Evolutionary conservation across 225 moss, liverwort and hornwort species (phyloP), one percentile per base, ranked within the genome.

Genomic region (Pleurozium schreberi): DNA sequence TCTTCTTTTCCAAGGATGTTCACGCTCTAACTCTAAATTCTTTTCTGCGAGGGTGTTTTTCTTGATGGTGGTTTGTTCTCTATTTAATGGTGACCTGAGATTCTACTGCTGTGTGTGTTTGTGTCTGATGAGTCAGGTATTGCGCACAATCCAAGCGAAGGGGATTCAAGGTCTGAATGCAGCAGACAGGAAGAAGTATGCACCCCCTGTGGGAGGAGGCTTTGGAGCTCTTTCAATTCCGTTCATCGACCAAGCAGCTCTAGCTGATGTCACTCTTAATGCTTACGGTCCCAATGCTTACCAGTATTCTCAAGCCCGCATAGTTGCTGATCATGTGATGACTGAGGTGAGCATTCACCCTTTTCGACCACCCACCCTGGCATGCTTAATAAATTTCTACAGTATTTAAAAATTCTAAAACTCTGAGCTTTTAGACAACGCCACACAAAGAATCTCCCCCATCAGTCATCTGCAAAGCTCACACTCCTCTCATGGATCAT

Each of bases 321-420:
- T 96, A 73, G 93, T 96, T 38, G 93, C 94, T 33, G 98, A 98
- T 62, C 92, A 96, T 83, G 91, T 96, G 47, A 98, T 96, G 96
- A 88, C 97, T 85, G 90, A 92, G 91, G 94, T 94, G 74, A 88
- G 78, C 40, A 18, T 71, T 79, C 69, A 64, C 55, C 83, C 62
- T 69, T 67, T 45, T 61, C 36, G 52, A 85, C 53, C 33, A 53
- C 16, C 28, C 26, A 21, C 62, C 36, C 16, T n/a, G n/a, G n/a
- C 40, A 82, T 75, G 18, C 53, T 36, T 43, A 50, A 12, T 26
- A 57, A 33, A 36, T n/a, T n/a, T n/a, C n/a, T n/a, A n/a, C n/a
- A n/a, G n/a, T n/a, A n/a, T n/a, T n/a, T n/a, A n/a, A n/a, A n/a
- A n/a, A n/a, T n/a, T n/a, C n/a, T n/a, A n/a, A n/a, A n/a, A n/a